phyloP scores from a whole-genome alignment of 139 green algal species.

The Coelastrella sp. region DNA sequence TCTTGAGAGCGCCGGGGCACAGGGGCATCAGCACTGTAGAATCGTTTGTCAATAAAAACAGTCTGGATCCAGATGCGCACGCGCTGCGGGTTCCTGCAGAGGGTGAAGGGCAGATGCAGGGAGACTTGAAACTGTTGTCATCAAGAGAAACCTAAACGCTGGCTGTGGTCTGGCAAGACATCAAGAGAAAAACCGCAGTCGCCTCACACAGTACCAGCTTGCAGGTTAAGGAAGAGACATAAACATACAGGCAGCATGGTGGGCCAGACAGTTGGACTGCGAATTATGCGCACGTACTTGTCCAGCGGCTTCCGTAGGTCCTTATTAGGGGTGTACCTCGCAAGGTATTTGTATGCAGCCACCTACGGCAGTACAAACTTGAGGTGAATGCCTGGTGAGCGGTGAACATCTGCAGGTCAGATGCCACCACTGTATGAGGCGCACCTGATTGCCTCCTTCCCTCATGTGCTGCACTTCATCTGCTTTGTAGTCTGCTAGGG shows the following conservation, averaged over 20 bases:
- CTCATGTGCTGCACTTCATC: slow-evolving; percentile 80
- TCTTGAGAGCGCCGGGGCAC: slow-evolving; percentile 20
- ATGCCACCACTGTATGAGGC: background rate
- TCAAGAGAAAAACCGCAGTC: no score
- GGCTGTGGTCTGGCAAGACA: no score
- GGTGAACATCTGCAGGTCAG: no score
- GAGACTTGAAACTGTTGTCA: background rate
- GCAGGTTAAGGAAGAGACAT: no score
- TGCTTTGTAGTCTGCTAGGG: slow-evolving; percentile 81
- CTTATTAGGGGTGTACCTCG: slow-evolving; percentile 48
- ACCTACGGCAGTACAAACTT: slow-evolving; percentile 15
- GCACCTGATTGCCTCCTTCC: slow-evolving; percentile 80
- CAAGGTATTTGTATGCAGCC: slow-evolving; percentile 49
- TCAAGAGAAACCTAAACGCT: no score
- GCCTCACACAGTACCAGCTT: no score
- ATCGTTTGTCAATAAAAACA: slow-evolving; percentile 57
- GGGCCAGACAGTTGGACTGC: no score
- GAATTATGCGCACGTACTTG: slow-evolving; percentile 19
- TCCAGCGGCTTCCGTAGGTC: slow-evolving; percentile 47
- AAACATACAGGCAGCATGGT: no score
- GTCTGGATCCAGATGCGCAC: slow-evolving; percentile 51
- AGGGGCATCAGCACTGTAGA: slow-evolving; percentile 47
- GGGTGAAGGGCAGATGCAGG: background rate
- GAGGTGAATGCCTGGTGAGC: no score
- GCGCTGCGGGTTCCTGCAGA: slow-evolving; percentile 50